phyloP scores from a whole-genome alignment of 2,329 filamentous ascomycete species.

The Ophiosphaerella narmari region DNA sequence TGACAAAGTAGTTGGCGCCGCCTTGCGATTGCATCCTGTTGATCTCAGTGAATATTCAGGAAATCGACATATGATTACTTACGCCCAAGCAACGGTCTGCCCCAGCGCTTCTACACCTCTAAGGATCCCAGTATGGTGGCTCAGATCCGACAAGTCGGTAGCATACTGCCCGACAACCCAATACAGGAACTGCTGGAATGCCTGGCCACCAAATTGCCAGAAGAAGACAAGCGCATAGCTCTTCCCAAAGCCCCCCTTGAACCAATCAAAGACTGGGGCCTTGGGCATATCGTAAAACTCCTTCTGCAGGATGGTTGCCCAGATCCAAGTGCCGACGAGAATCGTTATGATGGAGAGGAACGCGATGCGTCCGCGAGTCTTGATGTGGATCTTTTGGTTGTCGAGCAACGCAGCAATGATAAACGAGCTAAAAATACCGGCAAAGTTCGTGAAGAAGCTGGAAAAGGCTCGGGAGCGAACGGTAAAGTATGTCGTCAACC shows the following conservation, averaged over 20 bases:
- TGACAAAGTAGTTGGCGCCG: slow-evolving; percentile 43
- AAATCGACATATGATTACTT: slow-evolving; percentile 10
- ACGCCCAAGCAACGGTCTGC: slow-evolving; percentile 45
- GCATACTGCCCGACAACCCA: slow-evolving; percentile 46
- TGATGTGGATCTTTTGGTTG: slow-evolving; percentile 40
- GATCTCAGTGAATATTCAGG: slow-evolving; percentile 4
- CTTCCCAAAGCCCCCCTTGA: slow-evolving; percentile 40
- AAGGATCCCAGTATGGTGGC: slow-evolving; percentile 43
- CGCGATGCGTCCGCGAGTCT: slow-evolving; percentile 35
- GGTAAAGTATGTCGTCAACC: slow-evolving; percentile 43
- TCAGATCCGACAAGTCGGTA: slow-evolving; percentile 36
- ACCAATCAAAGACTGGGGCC: slow-evolving; percentile 40
- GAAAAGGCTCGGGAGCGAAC: slow-evolving; percentile 42
- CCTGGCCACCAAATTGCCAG: slow-evolving; percentile 44
- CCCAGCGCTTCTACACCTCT: slow-evolving; percentile 42
- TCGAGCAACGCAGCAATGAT: slow-evolving; percentile 41
- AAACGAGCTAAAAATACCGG: slow-evolving; percentile 43
- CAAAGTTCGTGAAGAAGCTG: slow-evolving; percentile 45
- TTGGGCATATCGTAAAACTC: slow-evolving; percentile 35
- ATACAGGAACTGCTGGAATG: slow-evolving; percentile 45
- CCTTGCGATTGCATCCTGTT: slow-evolving; percentile 42
- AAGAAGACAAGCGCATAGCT: slow-evolving; percentile 42
- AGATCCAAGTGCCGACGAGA: slow-evolving; percentile 43
- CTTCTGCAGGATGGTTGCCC: slow-evolving; percentile 40
- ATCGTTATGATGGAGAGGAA: slow-evolving; percentile 37